Evolutionary conservation across 148 eudicot genomes (phyloP).

Genomic region (Camellia japonica): DNA sequence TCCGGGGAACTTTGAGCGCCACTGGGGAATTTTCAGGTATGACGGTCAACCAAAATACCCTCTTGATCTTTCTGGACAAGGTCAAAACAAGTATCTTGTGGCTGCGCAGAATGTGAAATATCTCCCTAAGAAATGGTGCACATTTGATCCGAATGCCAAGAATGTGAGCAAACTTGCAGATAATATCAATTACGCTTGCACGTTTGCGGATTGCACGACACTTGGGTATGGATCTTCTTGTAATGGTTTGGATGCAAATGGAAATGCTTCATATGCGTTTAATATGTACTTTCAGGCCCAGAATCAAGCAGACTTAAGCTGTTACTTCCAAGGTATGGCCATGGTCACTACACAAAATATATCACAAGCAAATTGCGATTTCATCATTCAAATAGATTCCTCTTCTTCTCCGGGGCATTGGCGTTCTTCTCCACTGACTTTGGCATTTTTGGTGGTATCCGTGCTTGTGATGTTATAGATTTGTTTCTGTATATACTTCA

Average conservation of each 20-base stretch:
- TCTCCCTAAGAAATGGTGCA: slow-evolving; percentile 66
- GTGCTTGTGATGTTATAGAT: slow-evolving; percentile 17
- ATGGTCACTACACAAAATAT: slow-evolving; percentile 49
- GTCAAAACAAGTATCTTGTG: slow-evolving; percentile 43
- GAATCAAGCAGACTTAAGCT: slow-evolving; percentile 47
- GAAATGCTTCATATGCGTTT: slow-evolving; percentile 74
- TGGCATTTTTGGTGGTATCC: slow-evolving; percentile 18
- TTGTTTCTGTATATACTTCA: neutral
- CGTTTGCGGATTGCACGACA: slow-evolving; percentile 67
- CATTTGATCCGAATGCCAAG: slow-evolving; percentile 52
- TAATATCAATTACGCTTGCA: slow-evolving; percentile 62
- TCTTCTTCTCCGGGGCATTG: slow-evolving; percentile 16
- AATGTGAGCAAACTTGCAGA: slow-evolving; percentile 57
- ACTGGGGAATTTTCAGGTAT: slow-evolving; percentile 84
- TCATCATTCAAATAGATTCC: slow-evolving; percentile 58
- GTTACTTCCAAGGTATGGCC: slow-evolving; percentile 73
- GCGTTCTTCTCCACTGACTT: slow-evolving; percentile 7
- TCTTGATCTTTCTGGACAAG: slow-evolving; percentile 50
- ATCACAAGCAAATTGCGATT: slow-evolving; percentile 72
- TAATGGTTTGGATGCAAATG: slow-evolving; percentile 54
- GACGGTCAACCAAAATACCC: slow-evolving; percentile 88
- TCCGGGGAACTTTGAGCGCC: slow-evolving; percentile 85
- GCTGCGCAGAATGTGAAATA: slow-evolving; percentile 61
- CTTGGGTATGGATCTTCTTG: slow-evolving; percentile 85
- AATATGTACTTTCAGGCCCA: slow-evolving; percentile 74